Conservation (phyloP, 2,329 filamentous ascomycete species). For the Calonectria pauciramosa region DNA sequence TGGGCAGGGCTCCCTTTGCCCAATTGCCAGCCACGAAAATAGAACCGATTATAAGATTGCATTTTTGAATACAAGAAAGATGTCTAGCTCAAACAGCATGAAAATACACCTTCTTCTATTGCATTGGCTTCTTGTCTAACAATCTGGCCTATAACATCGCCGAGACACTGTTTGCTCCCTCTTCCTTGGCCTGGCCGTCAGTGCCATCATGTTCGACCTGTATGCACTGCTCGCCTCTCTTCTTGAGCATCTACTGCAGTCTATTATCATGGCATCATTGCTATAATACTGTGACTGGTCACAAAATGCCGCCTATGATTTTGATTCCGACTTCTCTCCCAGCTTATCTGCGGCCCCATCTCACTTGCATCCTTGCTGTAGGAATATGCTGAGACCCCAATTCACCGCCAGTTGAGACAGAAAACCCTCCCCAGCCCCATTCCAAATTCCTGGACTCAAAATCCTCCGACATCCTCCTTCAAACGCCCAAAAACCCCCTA, state of each 20-base stretch:
- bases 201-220: background rate
- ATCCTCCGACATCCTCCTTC: background rate
- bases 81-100: background rate
- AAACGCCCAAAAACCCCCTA: background rate
- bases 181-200: background rate
- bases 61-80: background rate
- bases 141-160: background rate
- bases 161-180: background rate
- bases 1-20: background rate
- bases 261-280: background rate
- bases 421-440: background rate
- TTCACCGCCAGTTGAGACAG: background rate
- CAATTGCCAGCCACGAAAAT: background rate
- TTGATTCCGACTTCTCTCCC: too few relatives aligned
- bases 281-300: background rate
- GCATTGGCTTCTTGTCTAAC: background rate
- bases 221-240: background rate
- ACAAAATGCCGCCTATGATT: background rate
- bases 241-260: background rate
- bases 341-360: background rate
- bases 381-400: background rate
- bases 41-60: background rate
- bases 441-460: background rate
- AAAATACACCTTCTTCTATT: background rate
- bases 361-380: background rate